Evolutionary conservation across 73 alveolate genomes (phyloP), one percentile per base, ranked within the genome.

Genomic region (Uronychia setigera): DNA sequence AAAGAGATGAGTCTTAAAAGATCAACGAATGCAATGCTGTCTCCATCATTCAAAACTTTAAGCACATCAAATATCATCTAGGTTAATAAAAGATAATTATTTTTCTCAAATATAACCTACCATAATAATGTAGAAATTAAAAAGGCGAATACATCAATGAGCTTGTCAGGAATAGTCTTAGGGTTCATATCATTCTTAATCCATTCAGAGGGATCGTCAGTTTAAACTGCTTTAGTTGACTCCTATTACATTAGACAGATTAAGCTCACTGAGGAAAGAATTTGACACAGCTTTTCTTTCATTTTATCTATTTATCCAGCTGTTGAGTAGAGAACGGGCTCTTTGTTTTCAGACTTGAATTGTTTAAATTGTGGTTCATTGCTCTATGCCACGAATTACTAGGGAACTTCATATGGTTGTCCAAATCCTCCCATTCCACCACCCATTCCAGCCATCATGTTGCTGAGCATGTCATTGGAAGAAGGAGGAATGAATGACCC

Each of bases 11-110:
- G 80, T 26, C 93, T 59, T 13, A 87, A 13, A 26, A 87, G 58
- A 74, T 87, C 93, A 31, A 81, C 58, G 27, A 87, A 33, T 1
- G 93, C 93, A 27, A 87, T 74, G 35, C 75, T 81, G 67, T 57
- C 74, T 31, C 77, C 83, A 34, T 81, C 93, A 35, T 80, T 85
- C n/a, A 86, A 88, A 11, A 79, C 74, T 33, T 80, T 81, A 34
- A 79, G 33, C 28, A 87, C 74, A 9, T 59, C 28, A 32, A 87
- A 33, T 27, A n/a, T n/a, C n/a, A n/a, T n/a, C n/a, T n/a, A n/a
- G n/a, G n/a, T n/a, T n/a, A n/a, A n/a, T n/a, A n/a, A n/a, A n/a
- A n/a, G n/a, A n/a, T n/a, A n/a, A n/a, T n/a, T n/a, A n/a, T n/a
- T n/a, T n/a, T n/a, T n/a, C n/a, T n/a, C n/a, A n/a, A n/a, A n/a